Evolutionary conservation across 176 grass and related monocot genomes (phyloP), one percentile per base, ranked within the genome.

Genomic region (Tillandsia leiboldiana): DNA sequence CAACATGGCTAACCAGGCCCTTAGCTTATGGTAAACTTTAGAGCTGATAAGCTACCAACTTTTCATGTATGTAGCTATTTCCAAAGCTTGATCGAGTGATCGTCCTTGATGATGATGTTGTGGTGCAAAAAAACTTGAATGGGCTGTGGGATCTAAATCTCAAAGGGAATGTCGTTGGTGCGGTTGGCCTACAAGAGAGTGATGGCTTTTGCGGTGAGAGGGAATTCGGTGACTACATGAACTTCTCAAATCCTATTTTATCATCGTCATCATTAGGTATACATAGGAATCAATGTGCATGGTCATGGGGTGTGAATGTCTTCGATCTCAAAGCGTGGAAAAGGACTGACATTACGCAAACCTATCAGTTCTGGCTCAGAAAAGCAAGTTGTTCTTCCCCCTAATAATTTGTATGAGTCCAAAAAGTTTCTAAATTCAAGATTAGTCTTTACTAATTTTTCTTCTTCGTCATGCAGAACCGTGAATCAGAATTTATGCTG

Each of bases 31-130:
- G 33, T 42, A 42, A 42, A 42, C 11, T 1, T 49, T 66, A 52
- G 51, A 54, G 56, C 51, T 69, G 66, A 11, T 24, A 28, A 26
- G 68, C 77, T 49, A 1, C 26, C 17, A 33, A 51, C 72, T 68
- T 57, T 77, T 7, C 8, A 22, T 61, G 52, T 51, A n/a, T 42
- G 33, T 82, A 99, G 95, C 81, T 99, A 51, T 94, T 94, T 72
- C 90, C 90, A 12, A 88, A 94, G 67, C 82, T 99, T 50, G 75
- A 71, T 22, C 85, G 71, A 65, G 73, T 99, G 51, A 78, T 99
- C 58, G 77, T 99, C 10, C 77, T 99, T 6, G 90, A 99, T 65
- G 90, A 99, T 78, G 95, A 99, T 70, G 95, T 99, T 49, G 64
- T 99, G 53, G 90, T 94, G 66, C 90, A 78, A 18, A 79, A 80